phyloP scores from a whole-genome alignment of 176 grass and related monocot species.

The Oryza coarctata region DNA sequence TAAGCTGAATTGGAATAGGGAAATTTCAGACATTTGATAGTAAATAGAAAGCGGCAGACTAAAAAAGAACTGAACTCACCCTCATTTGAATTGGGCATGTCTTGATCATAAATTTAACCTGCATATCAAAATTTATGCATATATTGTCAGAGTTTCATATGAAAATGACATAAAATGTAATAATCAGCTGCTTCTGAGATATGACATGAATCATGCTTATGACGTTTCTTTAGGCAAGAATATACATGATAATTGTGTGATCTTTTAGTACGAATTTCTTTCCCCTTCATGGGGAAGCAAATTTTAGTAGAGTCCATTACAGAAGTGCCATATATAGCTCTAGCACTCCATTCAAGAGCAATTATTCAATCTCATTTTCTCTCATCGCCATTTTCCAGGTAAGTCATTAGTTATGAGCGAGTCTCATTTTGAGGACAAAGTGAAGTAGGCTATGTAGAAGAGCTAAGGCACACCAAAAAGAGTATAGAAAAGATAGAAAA shows the following conservation, averaged over 20 bases:
- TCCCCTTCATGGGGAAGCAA: background rate
- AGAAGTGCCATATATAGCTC: background rate
- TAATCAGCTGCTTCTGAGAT: conserved; percentile 6
- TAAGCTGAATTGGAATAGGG: conserved; percentile 56
- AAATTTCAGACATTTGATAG: background rate
- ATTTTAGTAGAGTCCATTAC: background rate
- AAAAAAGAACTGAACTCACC: conserved; percentile 38
- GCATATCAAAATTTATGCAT: conserved; percentile 22
- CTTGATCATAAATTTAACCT: conserved; percentile 62
- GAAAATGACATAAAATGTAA: background rate
- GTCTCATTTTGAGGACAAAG: background rate
- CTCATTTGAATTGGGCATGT: conserved; percentile 66
- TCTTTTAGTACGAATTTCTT: background rate
- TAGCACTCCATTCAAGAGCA: background rate
- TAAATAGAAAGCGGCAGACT: background rate
- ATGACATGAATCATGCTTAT: background rate
- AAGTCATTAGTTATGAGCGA: background rate
- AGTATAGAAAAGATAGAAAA: background rate
- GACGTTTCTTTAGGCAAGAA: background rate
- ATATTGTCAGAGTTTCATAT: conserved; percentile 27
- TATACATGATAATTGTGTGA: background rate
- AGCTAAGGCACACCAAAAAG: background rate
- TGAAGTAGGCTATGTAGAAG: background rate
- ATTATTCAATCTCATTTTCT: background rate
- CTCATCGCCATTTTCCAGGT: background rate